Evolutionary conservation across 169 alveolate species (phyloP).

Genomic region (Perkinsus chesapeaki): DNA sequence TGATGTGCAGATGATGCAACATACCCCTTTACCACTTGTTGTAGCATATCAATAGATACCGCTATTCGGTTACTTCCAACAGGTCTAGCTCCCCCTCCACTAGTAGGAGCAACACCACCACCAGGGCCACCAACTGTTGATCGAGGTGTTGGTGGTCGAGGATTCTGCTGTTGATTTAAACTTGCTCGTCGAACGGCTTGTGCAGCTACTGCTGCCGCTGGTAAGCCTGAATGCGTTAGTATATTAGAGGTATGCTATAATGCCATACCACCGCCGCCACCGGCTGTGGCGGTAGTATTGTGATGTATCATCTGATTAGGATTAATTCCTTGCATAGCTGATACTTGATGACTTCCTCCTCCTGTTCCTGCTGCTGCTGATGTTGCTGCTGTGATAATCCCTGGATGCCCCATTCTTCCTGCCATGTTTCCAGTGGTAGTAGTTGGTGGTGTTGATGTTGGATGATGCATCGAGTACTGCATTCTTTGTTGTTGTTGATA

Average conservation of each 20-base stretch:
- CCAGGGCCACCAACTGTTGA: background rate
- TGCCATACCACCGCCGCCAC: background rate
- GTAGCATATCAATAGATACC: background rate
- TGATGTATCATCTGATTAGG: background rate
- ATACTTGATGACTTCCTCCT: no score
- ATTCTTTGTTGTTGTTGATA: background rate
- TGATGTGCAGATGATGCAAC: background rate
- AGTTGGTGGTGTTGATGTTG: background rate
- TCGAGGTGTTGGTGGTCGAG: background rate
- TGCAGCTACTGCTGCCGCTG: background rate
- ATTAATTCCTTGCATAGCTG: background rate
- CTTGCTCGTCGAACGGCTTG: background rate
- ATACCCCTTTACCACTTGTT: background rate
- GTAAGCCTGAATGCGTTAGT: background rate
- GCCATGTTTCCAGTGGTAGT: no score
- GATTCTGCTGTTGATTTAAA: background rate
- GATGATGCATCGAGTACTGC: background rate
- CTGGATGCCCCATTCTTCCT: background rate
- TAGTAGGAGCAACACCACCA: no score
- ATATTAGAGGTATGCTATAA: background rate
- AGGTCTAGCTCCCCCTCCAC: background rate
- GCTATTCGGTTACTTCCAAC: background rate
- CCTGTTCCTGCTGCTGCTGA: background rate
- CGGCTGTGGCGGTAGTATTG: background rate
- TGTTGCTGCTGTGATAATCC: no score